phyloP scores from a whole-genome alignment of 169 alveolate species.

The Cryptosporidium tyzzeri region DNA sequence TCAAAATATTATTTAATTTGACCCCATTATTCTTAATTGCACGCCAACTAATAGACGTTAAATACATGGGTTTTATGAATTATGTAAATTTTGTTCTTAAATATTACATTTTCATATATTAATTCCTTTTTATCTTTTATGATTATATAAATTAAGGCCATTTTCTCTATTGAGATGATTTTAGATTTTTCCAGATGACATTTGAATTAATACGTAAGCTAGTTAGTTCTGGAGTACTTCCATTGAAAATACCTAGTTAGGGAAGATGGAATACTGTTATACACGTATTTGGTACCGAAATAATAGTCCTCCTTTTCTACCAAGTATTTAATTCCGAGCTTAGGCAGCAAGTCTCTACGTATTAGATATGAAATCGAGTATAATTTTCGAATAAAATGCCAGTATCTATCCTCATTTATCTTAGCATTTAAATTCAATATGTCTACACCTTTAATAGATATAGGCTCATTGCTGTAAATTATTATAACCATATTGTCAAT shows the following conservation, averaged over 20 bases:
- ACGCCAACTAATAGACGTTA: neutral
- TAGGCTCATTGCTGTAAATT: constrained; percentile 33
- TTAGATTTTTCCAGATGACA: too few species aligned
- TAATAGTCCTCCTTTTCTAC: constrained; percentile 30
- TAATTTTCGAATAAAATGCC: constrained; percentile 16
- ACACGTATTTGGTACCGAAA: constrained; percentile 39
- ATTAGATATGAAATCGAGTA: constrained; percentile 11
- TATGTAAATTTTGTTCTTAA: too few species aligned
- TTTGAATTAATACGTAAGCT: neutral
- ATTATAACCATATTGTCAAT: constrained; percentile 24
- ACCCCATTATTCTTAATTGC: neutral
- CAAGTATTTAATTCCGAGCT: constrained; percentile 27
- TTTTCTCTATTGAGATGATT: neutral
- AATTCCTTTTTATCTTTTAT: neutral
- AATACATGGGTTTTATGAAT: too few species aligned
- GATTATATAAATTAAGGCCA: too few species aligned
- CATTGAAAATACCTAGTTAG: neutral
- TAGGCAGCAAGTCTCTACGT: constrained; percentile 13
- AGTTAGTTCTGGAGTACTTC: neutral
- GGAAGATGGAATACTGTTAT: constrained; percentile 10
- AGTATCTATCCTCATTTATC: constrained; percentile 1
- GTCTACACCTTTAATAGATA: constrained; percentile 26
- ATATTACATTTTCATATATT: too few species aligned
- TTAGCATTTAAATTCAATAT: constrained; percentile 12
- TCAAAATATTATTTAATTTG: too few species aligned